Evolutionary conservation across 768 basidiomycete species (phyloP), one percentile per base, ranked within the genome.

Genomic region (Lactarius evosmus): DNA sequence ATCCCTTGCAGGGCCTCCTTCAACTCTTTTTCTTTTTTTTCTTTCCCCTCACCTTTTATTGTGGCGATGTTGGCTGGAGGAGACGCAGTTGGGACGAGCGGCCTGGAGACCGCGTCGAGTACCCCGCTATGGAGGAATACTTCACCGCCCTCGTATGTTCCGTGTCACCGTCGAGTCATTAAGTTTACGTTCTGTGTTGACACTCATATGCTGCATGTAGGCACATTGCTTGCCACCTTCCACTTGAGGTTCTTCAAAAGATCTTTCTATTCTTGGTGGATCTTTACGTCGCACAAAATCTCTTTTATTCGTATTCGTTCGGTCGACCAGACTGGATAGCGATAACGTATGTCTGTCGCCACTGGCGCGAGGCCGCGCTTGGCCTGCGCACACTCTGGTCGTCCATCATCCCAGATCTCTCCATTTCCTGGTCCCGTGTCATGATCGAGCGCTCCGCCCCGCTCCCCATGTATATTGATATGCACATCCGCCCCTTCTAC

Each of bases 371-470:
- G 1, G 32, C 44, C 32, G 40, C 60, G 19, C 19, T 61, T 22
- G 52, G 55, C 1, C 55, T 61, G 4, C 44, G 22, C 41, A 61
- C 46, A 44, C 53, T 61, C 11, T 61, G 60, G 60, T 61, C 40
- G 7, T 40, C 44, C 12, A 29, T 61, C 53, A 61, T 54, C 0
- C 60, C 54, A 2, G 34, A 61, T 33, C 60, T 61, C 14, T 61
- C 60, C 6, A 53, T 41, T 7, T 22, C 36, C 3, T 61, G 60
- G 60, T 50, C 62, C 27, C 56, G 46, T 3, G 57, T 57, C 14
- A 63, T 63, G 62, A 52, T 63, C 38, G 57, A 63, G 27, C 62
- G 62, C 22, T 63, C 62, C 7, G 12, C 62, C 11, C 62, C 62
- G 14, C 62, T 63, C 19, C 41, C 57, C 25, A 36, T 63, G 0